Base-by-base conservation (phyloP, 495 filamentous ascomycete genomes). In the Tetracladium setigerum region DNA sequence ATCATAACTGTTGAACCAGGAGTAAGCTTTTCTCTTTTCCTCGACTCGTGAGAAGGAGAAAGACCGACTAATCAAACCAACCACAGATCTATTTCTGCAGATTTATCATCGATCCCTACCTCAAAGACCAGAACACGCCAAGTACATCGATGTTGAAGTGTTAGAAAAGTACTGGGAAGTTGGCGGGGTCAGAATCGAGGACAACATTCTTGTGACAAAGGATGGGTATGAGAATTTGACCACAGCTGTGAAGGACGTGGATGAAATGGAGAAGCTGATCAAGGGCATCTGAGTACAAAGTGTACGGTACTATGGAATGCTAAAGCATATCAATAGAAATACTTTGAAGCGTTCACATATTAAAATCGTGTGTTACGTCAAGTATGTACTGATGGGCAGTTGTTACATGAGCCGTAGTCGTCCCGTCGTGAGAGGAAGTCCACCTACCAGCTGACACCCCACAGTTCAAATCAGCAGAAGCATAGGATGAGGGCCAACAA, bases 121-220 rank as follows among this genome's bases (percentile, higher is more conserved):
- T 87, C 31, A 71, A 70, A 17, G 70, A 81, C 53, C 71, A 77
- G 0, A 71, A 38, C 82, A 88, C 47, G 67, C 71, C 15, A 67
- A 72, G 35, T 91, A 79, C 59, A 89, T 97, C 65, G 76, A 95
- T 69, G 74, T 73, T 47, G 71, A 77, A 2, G 77, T 83, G 31
- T 72, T 94, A 3, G 76, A 77, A 13, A 73, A 74, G 52, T 95
- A 86, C 58, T 82, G 84, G 52, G 70, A 70, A 19, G 80, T 95
- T 17, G 91, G 91, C 14, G 91, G 91, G 12, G 89, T 92, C 24
- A 76, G 91, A 31, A 91, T 97, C 52, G 91, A 97, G 68, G 91
- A 95, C 64, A 85, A 89, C 62, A 83, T 95, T 41, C 70, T 95
- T 10, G 80, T 95, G 12, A 95, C 87, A 2, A 70, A 74, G 19